These are phyloP conservation scores for Erythrophleum fordii DNA, from an alignment of 306 rosid species.

Conservation along the genomic window DNA sequence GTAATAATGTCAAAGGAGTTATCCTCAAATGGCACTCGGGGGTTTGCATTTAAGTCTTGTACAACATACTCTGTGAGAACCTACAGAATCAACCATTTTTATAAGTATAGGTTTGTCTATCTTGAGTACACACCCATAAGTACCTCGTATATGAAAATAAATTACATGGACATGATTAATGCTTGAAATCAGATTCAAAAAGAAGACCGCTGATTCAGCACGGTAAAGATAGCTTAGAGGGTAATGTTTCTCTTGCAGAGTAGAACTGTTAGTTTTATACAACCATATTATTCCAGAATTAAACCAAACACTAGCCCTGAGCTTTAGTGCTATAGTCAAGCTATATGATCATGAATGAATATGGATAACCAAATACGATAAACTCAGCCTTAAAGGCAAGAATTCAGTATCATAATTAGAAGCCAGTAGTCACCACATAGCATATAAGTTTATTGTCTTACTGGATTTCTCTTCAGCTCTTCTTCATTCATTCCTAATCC, in stretches of 20 bases:
- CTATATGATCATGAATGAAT: background rate
- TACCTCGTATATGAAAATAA: background rate
- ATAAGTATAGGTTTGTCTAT: background rate
- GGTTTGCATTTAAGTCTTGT: constrained; percentile 78
- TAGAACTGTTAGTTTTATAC: background rate
- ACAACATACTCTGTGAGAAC: constrained; percentile 70
- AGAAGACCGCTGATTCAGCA: background rate
- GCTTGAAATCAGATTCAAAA: background rate
- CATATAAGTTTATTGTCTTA: constrained; percentile 37
- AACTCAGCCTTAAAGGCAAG: constrained; percentile 2
- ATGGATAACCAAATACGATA: constrained; percentile 6
- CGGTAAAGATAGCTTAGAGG: background rate
- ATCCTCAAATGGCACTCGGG: constrained; percentile 73
- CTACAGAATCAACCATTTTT: constrained; percentile 47
- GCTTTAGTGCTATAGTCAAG: background rate
- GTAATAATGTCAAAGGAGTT: constrained; percentile 74
- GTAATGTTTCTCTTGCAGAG: constrained; percentile 11
- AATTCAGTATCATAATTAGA: constrained; percentile 14
- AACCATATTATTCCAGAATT: constrained; percentile 14
- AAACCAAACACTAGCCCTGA: background rate
- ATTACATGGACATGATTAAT: background rate
- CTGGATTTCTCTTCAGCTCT: constrained; percentile 76
- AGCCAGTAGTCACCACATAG: constrained; percentile 8
- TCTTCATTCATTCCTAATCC: constrained; percentile 87
- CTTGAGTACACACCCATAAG: background rate